phyloP scores from a whole-genome alignment of 1,139 yeast species.

The Magnusiomyces clavatus region DNA sequence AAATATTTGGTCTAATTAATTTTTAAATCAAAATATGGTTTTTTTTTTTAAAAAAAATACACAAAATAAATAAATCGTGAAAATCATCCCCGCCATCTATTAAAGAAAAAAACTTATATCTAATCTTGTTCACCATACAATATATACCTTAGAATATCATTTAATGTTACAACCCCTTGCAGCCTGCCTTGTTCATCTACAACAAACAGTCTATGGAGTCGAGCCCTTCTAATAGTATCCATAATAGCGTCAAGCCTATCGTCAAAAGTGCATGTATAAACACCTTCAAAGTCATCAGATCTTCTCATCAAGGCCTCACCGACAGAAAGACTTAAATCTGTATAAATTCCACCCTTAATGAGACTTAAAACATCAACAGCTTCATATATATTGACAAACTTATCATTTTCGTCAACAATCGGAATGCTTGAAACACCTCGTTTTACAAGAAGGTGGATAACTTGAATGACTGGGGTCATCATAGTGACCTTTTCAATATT shows the following conservation, averaged over 20 bases:
- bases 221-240: constrained; percentile 87
- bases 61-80: too few species aligned
- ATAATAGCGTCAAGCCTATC: constrained; percentile 86
- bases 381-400: constrained; percentile 84
- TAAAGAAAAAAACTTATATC: too few species aligned
- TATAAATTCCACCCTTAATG: constrained; percentile 90
- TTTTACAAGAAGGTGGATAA: constrained; percentile 71
- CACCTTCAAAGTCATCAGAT: constrained; percentile 96
- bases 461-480: constrained; percentile 92
- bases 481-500: constrained; percentile 73
- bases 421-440: constrained; percentile 88
- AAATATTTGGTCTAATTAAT: too few species aligned
- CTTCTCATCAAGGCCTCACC: constrained; percentile 95
- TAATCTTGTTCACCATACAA: constrained; percentile 47
- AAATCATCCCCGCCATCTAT: too few species aligned
- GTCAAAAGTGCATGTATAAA: constrained; percentile 84
- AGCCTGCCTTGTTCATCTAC: constrained; percentile 76
- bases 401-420: constrained; percentile 70
- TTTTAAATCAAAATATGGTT: too few species aligned
- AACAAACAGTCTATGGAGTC: constrained; percentile 87
- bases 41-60: too few species aligned
- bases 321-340: constrained; percentile 82
- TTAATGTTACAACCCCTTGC: constrained; percentile 78
- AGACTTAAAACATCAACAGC: constrained; percentile 91
- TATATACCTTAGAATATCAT: constrained; percentile 83